Base-by-base conservation (phyloP, 495 filamentous ascomycete species). In the Trichoderma asperelloides region DNA sequence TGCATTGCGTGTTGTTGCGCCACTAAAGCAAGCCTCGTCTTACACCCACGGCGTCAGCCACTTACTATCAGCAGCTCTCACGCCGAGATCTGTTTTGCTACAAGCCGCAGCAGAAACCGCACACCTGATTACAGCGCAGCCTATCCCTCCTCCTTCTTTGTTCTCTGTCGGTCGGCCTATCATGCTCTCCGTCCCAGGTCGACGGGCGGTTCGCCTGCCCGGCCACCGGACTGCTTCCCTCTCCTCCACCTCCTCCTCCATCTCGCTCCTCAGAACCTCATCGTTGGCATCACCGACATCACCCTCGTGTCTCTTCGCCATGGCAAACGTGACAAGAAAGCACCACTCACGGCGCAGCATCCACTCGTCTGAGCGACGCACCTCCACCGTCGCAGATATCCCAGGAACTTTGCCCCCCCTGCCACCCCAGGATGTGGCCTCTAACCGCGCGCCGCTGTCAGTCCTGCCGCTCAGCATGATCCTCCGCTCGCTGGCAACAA, bases 401-500 rank as follows among this genome's bases (percentile, higher is more conserved):
- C 63, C 63, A 15, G 37, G 40, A 0, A 23, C 63, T 3, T 13
- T 64, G 40, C 63, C 63, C 3, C 55, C 66, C 15, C 63, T 70
- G 39, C 69, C 72, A 25, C 60, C 63, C 12, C 65, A 72, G 41
- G 77, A 75, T 75, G 63, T 68, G 25, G 77, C 72, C 27, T 60
- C 74, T 13, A 65, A 60, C 21, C 41, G 21, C 18, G 66, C 87
- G 6, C 87, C 90, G 4, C 77, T 96, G 33, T 85, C 89, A 3
- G 82, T 90, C 57, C 83, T 98, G 41, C 91, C 94, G 3, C 78
- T 92, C 0, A 84, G 84, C 18, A 87, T 82, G 27, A 81, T 98
- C 62, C 76, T 97, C 55, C 89, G 94, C 30, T 93, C 91, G 11
- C 80, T 93, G 68, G 80, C 91, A 67, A 89, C 92, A 16, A 89